Evolutionary conservation across 1,284 basidiomycete species (phyloP).

Genomic region (Moniliella sp.): DNA sequence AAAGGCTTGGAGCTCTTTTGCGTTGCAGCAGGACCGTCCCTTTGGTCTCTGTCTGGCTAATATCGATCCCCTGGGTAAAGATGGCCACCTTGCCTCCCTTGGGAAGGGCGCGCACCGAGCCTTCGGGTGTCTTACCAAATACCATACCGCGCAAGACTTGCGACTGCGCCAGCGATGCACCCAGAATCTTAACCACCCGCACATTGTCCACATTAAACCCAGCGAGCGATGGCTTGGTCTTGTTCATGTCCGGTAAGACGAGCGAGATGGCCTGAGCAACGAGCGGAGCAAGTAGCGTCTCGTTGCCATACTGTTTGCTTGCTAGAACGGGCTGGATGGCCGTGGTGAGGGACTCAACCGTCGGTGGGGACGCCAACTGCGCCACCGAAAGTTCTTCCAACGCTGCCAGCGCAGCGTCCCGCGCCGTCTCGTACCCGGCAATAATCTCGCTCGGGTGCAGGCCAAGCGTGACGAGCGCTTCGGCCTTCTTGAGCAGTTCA

Average conservation of each 20-base stretch:
- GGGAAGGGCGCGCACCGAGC: conserved; percentile 50
- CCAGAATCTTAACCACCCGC: conserved; percentile 94
- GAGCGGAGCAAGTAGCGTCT: conserved; percentile 58
- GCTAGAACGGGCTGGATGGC: conserved; percentile 79
- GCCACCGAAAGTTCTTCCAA: conserved; percentile 51
- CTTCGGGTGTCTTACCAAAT: conserved; percentile 82
- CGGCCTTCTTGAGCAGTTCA: conserved; percentile 80
- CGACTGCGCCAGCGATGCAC: conserved; percentile 60
- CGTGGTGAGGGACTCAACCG: conserved; percentile 50
- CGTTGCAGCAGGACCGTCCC: conserved; percentile 89
- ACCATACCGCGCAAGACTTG: conserved; percentile 93
- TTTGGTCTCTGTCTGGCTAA: conserved; percentile 93
- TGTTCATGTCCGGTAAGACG: conserved; percentile 12
- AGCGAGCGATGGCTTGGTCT: conserved; percentile 4
- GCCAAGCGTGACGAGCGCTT: conserved; percentile 79
- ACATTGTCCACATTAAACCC: conserved; percentile 61
- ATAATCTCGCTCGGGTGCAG: conserved; percentile 74
- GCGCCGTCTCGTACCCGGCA: conserved; percentile 86
- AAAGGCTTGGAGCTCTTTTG: conserved; percentile 76
- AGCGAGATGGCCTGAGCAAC: conserved; percentile 65
- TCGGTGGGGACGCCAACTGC: conserved; percentile 54
- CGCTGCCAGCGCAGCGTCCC: conserved; percentile 60
- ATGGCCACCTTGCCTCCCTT: conserved; percentile 42
- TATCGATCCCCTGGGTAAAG: conserved; percentile 75
- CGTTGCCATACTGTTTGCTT: conserved; percentile 86